A percentile compares a stretch with the other conserved stretches of the same genome.
These are phyloP conservation scores for Penicillium expansum DNA, from an alignment of 2,329 filamentous ascomycete genomes.

Conservation along the genomic window DNA sequence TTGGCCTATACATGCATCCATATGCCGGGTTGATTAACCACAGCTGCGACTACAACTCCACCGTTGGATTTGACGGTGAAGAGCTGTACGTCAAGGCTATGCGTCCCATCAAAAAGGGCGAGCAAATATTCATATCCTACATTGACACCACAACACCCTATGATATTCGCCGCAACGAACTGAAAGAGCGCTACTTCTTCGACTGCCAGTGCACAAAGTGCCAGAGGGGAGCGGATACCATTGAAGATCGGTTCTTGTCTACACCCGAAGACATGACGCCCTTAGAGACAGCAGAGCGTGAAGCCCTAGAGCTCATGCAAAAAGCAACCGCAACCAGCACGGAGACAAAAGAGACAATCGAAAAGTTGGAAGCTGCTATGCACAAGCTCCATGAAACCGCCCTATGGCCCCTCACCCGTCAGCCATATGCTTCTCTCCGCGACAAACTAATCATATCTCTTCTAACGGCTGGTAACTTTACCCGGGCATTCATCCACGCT, in stretches of 20 bases:
- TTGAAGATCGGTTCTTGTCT: constrained; percentile 20
- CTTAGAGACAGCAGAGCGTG: constrained; percentile 19
- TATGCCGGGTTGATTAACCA: constrained; percentile 58
- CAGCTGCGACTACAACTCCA: constrained; percentile 60
- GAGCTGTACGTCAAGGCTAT: constrained; percentile 53
- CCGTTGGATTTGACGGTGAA: constrained; percentile 56
- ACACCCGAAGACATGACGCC: constrained; percentile 11
- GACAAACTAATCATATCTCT: constrained; percentile 53
- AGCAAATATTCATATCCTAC: constrained; percentile 63
- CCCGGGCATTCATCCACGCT: constrained; percentile 51
- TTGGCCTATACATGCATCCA: constrained; percentile 60
- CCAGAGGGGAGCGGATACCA: constrained; percentile 19
- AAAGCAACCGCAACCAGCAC: constrained; percentile 14
- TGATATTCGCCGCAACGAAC: constrained; percentile 51
- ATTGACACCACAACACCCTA: constrained; percentile 56
- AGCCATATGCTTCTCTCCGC: constrained; percentile 55
- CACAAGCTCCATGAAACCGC: constrained; percentile 39
- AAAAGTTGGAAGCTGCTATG: constrained; percentile 42
- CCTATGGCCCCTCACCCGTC: constrained; percentile 50
- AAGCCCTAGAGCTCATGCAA: constrained; percentile 28
- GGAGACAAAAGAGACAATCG: constrained; percentile 31
- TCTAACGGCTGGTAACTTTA: constrained; percentile 44
- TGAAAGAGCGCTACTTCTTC: constrained; percentile 58
- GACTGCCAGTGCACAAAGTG: constrained; percentile 57
- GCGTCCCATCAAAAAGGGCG: constrained; percentile 50